A percentile compares a stretch with the other conserved stretches of the same genome.
Conservation (phyloP, 2,329 filamentous ascomycete genomes). For the Colletotrichum acutatum region DNA sequence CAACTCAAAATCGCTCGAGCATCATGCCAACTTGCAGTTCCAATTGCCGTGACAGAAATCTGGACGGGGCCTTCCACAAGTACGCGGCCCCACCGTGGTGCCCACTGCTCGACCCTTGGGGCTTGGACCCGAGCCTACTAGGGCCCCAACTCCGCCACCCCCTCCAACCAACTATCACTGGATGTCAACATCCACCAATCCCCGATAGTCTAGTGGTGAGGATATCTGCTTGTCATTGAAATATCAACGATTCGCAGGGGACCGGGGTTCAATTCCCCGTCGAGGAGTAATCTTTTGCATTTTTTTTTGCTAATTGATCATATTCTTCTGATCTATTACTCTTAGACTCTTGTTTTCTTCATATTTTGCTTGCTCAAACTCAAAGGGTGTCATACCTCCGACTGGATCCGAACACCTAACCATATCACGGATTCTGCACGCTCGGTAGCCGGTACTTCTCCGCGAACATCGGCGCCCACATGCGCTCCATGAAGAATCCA, state of each 20-base stretch:
- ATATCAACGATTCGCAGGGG: not conserved
- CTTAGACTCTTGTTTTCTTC: not conserved
- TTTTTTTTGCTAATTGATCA: too few species aligned
- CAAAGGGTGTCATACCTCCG: not conserved
- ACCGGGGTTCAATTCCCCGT: slow-evolving; percentile 13
- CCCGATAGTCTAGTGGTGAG: slow-evolving; percentile 27
- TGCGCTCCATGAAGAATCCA: slow-evolving; percentile 36
- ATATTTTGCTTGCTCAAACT: not conserved
- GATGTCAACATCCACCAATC: not conserved
- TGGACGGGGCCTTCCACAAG: not conserved
- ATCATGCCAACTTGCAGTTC: not conserved
- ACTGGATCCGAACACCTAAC: not conserved
- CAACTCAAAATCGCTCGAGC: too few species aligned
- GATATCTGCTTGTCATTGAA: slow-evolving; percentile 23
- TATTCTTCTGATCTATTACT: too few species aligned
- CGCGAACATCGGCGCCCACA: slow-evolving; percentile 37
- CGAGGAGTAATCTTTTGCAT: not conserved
- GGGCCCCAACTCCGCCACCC: accelerated
- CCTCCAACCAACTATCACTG: not conserved
- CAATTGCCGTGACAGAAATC: not conserved
- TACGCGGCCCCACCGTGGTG: not conserved
- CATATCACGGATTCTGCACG: slow-evolving; percentile 2
- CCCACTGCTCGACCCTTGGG: not conserved
- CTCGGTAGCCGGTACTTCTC: slow-evolving; percentile 18
- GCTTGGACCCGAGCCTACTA: not conserved